These are phyloP conservation scores for Colletotrichum spaethianum DNA, from an alignment of 2,329 filamentous ascomycete species.

Conservation along the genomic window DNA sequence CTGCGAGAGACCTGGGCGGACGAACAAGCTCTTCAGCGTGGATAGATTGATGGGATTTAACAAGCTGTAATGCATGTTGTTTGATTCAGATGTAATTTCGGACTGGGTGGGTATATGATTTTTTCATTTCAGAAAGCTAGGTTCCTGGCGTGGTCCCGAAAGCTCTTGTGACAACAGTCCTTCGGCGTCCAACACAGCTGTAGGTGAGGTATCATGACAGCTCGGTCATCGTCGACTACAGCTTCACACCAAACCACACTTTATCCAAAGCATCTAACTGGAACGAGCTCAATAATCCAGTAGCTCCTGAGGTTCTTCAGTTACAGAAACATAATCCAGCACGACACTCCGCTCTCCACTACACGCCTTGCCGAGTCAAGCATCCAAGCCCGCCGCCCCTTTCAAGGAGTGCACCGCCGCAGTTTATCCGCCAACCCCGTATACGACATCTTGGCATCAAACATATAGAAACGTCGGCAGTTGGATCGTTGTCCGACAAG, in stretches of 20 bases:
- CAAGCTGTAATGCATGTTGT: too few species aligned
- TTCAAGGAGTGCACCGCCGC: background rate
- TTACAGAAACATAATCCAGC: too few species aligned
- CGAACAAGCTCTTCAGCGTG: background rate
- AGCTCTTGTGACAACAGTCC: background rate
- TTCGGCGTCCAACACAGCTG: background rate
- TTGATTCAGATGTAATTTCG: background rate
- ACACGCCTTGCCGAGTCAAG: background rate
- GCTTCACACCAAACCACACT: background rate
- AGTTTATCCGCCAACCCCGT: background rate
- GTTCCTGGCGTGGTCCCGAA: background rate
- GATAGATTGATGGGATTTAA: background rate
- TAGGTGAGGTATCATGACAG: background rate
- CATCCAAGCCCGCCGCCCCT: background rate
- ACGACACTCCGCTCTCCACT: background rate
- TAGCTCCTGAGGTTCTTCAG: background rate
- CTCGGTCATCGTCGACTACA: background rate
- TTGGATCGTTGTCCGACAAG: background rate
- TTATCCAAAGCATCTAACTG: background rate
- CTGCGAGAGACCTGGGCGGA: background rate
- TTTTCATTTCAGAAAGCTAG: fast-evolving
- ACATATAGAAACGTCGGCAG: background rate
- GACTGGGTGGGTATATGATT: fast-evolving
- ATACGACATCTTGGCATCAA: background rate
- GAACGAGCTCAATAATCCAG: background rate